phyloP scores from a whole-genome alignment of 306 rosid species.

The Cucumis melo region DNA sequence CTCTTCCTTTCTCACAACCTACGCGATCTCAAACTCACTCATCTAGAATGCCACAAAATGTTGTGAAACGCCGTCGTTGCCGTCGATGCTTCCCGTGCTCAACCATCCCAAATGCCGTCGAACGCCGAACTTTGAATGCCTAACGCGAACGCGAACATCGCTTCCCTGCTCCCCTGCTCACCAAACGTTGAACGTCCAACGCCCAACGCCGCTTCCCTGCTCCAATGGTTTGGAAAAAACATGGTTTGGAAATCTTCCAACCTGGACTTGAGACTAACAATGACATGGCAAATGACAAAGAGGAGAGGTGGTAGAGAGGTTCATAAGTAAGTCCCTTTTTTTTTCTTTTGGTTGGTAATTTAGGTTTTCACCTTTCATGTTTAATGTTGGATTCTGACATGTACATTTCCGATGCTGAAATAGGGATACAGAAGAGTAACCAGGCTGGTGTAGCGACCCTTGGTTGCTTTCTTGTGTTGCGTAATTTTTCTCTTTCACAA shows the following conservation, averaged over 20 bases:
- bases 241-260: constrained; percentile 89
- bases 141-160: too few relatives aligned
- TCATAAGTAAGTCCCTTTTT: constrained; percentile 61
- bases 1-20: too few relatives aligned
- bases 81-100: too few relatives aligned
- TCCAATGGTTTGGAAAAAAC: too few relatives aligned
- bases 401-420: constrained; percentile 21
- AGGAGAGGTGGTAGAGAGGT: constrained; percentile 93
- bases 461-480: constrained; percentile 97
- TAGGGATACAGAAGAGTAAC: constrained; percentile 73
- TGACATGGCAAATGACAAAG: constrained; percentile 99
- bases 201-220: too few relatives aligned
- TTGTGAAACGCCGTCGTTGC: too few relatives aligned
- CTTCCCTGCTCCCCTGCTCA: too few relatives aligned
- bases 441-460: constrained; percentile 98
- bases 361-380: neutral
- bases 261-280: constrained; percentile 97
- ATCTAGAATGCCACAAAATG: too few relatives aligned
- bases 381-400: neutral
- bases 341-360: constrained; percentile 5
- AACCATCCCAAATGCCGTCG: too few relatives aligned
- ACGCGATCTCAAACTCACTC: too few relatives aligned
- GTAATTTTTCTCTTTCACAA: constrained; percentile 34
- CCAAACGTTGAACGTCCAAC: too few relatives aligned
- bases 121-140: too few relatives aligned